phyloP scores from a whole-genome alignment of 1,139 yeast genomes.

The Candida sp. region DNA sequence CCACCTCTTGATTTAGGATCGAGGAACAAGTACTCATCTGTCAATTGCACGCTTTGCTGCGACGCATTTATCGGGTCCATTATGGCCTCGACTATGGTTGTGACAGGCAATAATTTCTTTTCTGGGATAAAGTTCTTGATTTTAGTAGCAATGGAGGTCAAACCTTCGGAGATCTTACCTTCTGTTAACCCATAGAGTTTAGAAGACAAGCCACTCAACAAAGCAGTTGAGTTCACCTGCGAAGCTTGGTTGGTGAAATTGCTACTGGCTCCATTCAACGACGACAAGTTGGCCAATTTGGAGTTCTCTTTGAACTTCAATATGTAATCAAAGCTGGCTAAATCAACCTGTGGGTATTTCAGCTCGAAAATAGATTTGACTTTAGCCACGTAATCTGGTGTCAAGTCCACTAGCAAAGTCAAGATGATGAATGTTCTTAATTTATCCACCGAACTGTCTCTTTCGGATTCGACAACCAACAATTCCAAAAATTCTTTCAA shows the following conservation, averaged over 20 bases:
- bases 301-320: slow-evolving; percentile 82
- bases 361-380: slow-evolving; percentile 65
- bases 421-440: slow-evolving; percentile 85
- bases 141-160: slow-evolving; percentile 88
- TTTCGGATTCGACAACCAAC: slow-evolving; percentile 51
- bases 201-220: slow-evolving; percentile 79
- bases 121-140: slow-evolving; percentile 88
- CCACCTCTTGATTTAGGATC: slow-evolving; percentile 95
- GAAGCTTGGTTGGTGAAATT: slow-evolving; percentile 20
- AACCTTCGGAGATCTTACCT: slow-evolving; percentile 76
- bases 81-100: slow-evolving; percentile 88
- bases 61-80: slow-evolving; percentile 81
- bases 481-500: slow-evolving; percentile 64
- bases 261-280: slow-evolving; percentile 18
- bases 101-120: slow-evolving; percentile 84
- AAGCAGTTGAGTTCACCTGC: slow-evolving; percentile 52
- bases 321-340: slow-evolving; percentile 70
- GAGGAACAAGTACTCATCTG: slow-evolving; percentile 89
- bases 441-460: slow-evolving; percentile 73
- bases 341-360: slow-evolving; percentile 61
- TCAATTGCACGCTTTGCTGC: slow-evolving; percentile 62
- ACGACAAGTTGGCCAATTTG: slow-evolving; percentile 58
- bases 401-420: slow-evolving; percentile 60
- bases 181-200: slow-evolving; percentile 85
- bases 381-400: slow-evolving; percentile 63